Base-by-base conservation (phyloP, 2,329 filamentous ascomycete genomes). In the Trichoderma atroviride region DNA sequence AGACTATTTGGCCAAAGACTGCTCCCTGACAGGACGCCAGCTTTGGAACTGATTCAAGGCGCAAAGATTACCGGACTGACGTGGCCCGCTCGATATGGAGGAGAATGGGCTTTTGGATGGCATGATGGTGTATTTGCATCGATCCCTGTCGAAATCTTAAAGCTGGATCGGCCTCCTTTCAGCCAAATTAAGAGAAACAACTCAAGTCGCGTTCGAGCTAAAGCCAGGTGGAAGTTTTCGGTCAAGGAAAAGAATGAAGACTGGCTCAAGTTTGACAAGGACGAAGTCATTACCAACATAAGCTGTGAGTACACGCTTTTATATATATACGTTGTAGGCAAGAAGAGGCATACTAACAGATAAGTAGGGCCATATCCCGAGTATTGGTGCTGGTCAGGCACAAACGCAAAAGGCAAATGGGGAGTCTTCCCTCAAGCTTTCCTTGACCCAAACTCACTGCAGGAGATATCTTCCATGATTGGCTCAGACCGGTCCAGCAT, bases 241-340 rank as follows among this genome's bases (percentile, higher is more conserved):
- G 81, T 82, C 43, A 84, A 82, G 71, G 78, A 80, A 27, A 80
- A 82, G 11, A 79, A 78, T 27, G 81, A 81, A 33, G 76, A 82
- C 13, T 88, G 86, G 86, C 78, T 88, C n/a, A 83, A 80, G 72
- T 87, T 92, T 74, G 88, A 90, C 35, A 90, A 89, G 75, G 88
- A 87, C 24, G 90, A 92, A 71, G 82, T 84, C 3, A 90, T 91
- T 19, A 88, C 84, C 72, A 92, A 90, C 78, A 92, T 87, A 29
- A 80, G 79, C 64, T 87, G 85, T 85, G 75, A 81, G 84, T 82
- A 14, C 5, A 16, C n/a, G 22, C 0, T 11, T 7, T 9, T 33
- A n/a, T 40, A 65, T 24, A 47, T 0, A 27, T 16, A 2, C 37
- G 4, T 40, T 24, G 27, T 5, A 3, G n/a, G 37, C n/a, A 27